Evolutionary conservation across 176 grass and related monocot species (phyloP), one percentile per base, ranked within the genome.

Genomic region (Phyllostachys edulis): DNA sequence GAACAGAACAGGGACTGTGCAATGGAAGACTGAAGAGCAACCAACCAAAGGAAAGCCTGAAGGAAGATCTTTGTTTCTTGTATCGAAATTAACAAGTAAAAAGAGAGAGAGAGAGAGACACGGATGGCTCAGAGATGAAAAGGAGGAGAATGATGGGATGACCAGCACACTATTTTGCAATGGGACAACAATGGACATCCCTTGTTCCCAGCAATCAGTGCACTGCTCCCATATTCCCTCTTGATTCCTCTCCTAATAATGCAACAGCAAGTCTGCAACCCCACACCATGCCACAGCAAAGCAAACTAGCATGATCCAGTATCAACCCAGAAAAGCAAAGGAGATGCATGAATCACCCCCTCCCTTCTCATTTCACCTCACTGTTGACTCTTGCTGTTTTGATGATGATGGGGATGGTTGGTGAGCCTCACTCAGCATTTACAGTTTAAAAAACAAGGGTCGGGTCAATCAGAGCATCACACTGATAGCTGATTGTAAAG

Each of bases 151-250:
- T 3, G 55, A 57, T n/a, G 55, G 20, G 21, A 57, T 4, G 21
- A n/a, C 20, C 55, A 23, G 55, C 55, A 20, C 17, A n/a, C 21
- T 57, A 7, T 57, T 57, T 0, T n/a, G 55, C 55, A 9, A n/a
- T 54, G 50, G 15, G 45, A 47, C 45, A 6, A 47, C 45, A 2
- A 18, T 21, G 7, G 54, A 56, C 20, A 56, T n/a, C 7, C 18
- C 54, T 21, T n/a, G 7, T 9, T 56, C 18, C 5, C 17, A 20
- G 38, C 81, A 75, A 75, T 84, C 59, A 84, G 20, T 65, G 0
- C 8, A 75, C 81, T 84, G 81, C 81, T 84, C 57, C 60, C 13
- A 75, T 64, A 84, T 71, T 82, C 70, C 13, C 6, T 34, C 32
- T 34, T 34, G 32, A 34, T 34, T 34, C 47, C 13, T 15, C 32